Conservation (phyloP, 192 early-diverging fungal genomes). For the Tieghemiomyces parasiticus region DNA sequence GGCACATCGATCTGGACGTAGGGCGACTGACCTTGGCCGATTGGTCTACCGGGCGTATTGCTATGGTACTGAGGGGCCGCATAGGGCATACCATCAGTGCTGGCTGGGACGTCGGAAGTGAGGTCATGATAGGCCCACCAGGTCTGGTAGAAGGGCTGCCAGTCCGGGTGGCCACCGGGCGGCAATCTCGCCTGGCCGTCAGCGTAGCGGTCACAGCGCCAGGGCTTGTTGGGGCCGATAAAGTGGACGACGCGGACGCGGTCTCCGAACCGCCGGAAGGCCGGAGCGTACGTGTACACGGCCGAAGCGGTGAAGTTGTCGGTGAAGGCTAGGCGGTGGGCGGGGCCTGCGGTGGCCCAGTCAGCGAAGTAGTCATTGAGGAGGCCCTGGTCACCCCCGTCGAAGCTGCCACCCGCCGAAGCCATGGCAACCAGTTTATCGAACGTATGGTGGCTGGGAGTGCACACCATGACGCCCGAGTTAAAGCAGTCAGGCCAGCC, state of each 20-base stretch:
- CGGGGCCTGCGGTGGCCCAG: constrained; percentile 45
- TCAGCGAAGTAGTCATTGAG: constrained; percentile 73
- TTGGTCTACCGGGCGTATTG: neutral
- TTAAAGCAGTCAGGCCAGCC: constrained; percentile 98
- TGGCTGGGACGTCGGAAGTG: neutral
- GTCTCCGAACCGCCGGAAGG: constrained; percentile 53
- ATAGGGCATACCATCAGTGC: neutral
- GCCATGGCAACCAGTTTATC: constrained; percentile 20
- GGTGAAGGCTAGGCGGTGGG: constrained; percentile 67
- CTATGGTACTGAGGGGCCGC: neutral
- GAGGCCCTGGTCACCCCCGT: constrained; percentile 87
- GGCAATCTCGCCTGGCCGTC: constrained; percentile 32
- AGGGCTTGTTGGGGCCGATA: constrained; percentile 79
- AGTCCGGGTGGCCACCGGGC: neutral
- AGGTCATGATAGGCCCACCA: constrained; percentile 3
- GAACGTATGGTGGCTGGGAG: neutral
- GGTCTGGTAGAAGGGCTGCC: neutral
- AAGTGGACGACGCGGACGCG: constrained; percentile 77
- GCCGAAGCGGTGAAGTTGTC: constrained; percentile 44
- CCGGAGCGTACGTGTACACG: constrained; percentile 50
- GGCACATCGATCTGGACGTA: neutral
- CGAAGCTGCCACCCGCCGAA: neutral
- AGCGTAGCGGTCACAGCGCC: constrained; percentile 56
- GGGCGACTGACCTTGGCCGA: neutral
- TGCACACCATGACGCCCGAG: constrained; percentile 65